Base-by-base conservation (phyloP, 495 filamentous ascomycete genomes). In the Margaritispora aquatica region DNA sequence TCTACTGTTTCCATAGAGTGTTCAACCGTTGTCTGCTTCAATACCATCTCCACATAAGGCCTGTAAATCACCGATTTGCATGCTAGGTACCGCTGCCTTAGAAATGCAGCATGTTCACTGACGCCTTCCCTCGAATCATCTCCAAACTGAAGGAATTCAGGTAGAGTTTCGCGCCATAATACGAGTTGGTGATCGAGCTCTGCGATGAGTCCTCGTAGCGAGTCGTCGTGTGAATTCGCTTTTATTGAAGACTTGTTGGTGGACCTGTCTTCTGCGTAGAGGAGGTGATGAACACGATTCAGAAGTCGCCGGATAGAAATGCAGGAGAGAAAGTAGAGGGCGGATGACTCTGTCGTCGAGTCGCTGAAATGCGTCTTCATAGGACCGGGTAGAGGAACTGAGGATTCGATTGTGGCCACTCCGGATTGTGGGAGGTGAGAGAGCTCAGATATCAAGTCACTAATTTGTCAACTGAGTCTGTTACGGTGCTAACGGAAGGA, bases 31-130 rank as follows among this genome's bases (percentile, higher is more conserved):
- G 47, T 50, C n/a, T 69, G 62, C n/a, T 70, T 73, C 11, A 79
- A 61, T n/a, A 74, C 68, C 64, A 68, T 72, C 41, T 69, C 73
- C 2, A 77, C 59, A 59, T 79, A 78, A 29, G 75, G 76, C 8
- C 76, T 57, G 57, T 77, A 77, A 17, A 79, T 77, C 1, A 79
- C 74, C 27, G 75, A 77, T 56, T 70, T 71, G 48, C 75, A 79
- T 3, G 74, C 70, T 9, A 79, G 59, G 63, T 79, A 79, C 23
- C 75, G 62, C 62, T 79, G 75, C 22, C 74, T 66, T 20, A 77
- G 61, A 54, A 77, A 79, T 1, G 64, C 71, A 8, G 70, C 71
- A 47, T 73, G 69, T 13, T 70, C 67, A 54, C 65, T 71, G 4
- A 17, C 47, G 0, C 63, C 64, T 3, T 63, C 38, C 9, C 63